phyloP scores from a whole-genome alignment of 2,329 filamentous ascomycete species.

The Microsporum ferrugineum region DNA sequence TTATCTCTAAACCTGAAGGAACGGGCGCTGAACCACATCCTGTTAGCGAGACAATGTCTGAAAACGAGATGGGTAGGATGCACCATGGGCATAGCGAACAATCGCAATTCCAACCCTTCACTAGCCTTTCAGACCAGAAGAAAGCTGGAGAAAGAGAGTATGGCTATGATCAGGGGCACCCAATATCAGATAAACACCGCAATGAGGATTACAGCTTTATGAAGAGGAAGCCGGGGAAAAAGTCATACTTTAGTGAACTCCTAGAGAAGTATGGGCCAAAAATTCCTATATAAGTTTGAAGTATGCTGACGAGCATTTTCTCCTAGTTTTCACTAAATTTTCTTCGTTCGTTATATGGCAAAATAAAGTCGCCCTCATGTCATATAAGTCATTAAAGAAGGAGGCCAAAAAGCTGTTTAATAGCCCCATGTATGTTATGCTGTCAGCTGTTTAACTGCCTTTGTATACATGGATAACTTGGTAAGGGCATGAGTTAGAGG shows the following conservation, averaged over 20 bases:
- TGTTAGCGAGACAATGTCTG: not conserved
- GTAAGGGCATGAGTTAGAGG: too few relatives aligned
- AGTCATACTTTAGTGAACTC: not conserved
- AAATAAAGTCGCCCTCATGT: not conserved
- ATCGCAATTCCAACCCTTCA: not conserved
- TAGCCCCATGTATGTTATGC: too few relatives aligned
- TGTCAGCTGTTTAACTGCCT: too few relatives aligned
- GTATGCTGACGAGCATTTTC: not conserved
- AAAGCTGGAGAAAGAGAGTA: not conserved
- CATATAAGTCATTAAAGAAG: too few relatives aligned
- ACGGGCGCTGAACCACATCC: not conserved
- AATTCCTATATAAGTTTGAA: not conserved
- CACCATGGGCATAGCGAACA: not conserved
- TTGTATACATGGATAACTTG: too few relatives aligned
- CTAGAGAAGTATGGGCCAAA: not conserved
- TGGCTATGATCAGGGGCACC: not conserved
- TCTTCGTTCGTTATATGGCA: not conserved
- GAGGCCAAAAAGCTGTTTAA: too few relatives aligned
- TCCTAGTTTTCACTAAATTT: not conserved
- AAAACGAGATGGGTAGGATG: not conserved
- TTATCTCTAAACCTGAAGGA: not conserved
- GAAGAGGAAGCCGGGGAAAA: not conserved
- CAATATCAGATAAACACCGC: not conserved
- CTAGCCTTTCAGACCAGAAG: constrained; percentile 1
- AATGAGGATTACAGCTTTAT: not conserved